Evolutionary conservation across 2,329 filamentous ascomycete species (phyloP), one percentile per base, ranked within the genome.

Genomic region (Ilyonectria mors-panacis): DNA sequence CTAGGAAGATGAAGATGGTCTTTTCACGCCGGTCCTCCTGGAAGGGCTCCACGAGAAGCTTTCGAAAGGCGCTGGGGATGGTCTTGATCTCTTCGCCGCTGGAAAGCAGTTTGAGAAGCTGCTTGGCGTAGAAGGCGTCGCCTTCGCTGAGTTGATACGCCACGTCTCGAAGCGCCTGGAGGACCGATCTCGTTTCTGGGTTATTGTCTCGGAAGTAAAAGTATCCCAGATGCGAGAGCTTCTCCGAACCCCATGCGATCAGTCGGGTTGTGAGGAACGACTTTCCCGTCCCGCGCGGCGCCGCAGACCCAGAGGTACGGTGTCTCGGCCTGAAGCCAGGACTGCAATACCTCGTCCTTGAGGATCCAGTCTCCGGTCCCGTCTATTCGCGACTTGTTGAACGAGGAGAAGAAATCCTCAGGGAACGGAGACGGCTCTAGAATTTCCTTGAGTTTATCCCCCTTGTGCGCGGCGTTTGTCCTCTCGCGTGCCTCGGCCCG

Each of bases 181-280:
- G 78, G 8, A 85, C 78, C 5, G 82, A 85, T 47, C 83, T 75
- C 0, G 83, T 84, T 39, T 84, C 79, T 1, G 84, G 82, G 59
- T 84, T 83, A 65, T 84, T 83, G 58, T 84, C 81, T 28, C 83
- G 81, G 73, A 86, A 85, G 73, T 84, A 86, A 61, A 85, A 85
- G 73, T 85, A 86, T 1, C 77, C 84, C 2, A 77, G 48, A 10
- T 78, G 80, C 0, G 75, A 76, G n/a, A 78, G 75, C 28, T 78
- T 76, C n/a, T 79, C 77, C 4, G 70, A 73, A n/a, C 70, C 75
- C 79, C 75, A 85, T 1, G 79, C 70, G n/a, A 86, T 81, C 7
- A 86, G 76, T n/a, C 78, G 79, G 1, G 83, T 79, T 2, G 82
- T 79, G 1, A 86, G 68, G 63, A 80, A 86, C 0, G 82, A 85